Evolutionary conservation across 1,284 basidiomycete genomes (phyloP), one percentile per base, ranked within the genome.

Genomic region (Salmacisia buchloeana): DNA sequence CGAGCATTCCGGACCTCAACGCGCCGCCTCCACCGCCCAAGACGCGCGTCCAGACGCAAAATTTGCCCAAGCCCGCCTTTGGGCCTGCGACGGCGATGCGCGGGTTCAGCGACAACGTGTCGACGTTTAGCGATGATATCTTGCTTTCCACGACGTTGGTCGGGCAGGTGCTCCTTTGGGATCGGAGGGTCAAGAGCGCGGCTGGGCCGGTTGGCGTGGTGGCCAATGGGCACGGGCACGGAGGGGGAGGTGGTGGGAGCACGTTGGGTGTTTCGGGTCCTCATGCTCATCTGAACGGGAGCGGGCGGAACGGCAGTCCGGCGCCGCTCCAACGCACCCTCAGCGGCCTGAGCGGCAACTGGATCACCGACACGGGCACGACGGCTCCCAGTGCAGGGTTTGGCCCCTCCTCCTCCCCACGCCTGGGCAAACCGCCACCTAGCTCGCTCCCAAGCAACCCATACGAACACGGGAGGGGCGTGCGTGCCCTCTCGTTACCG

Each of bases 91-190:
- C 60, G 12, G 60, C 63, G n/a, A 46, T 72, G 23, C 66, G 74
- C 45, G 73, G 76, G 38, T 74, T 69, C 68, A 71, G 80, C 45
- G 66, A 70, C 5, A 72, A 80, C 10, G 63, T 80, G 31, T 62
- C 70, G 61, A 62, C 71, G 45, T 91, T 88, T 80, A 94, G 91
- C 27, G 83, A 88, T 3, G 91, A 97, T 77, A 81, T 96, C 39
- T 80, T 98, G 45, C 85, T 98, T 85, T 93, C 92, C 2, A 88
- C 89, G 29, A 89, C 88, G 7, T 89, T 97, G 68, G 93, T 97
- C 71, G 94, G 96, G 0, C 91, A 96, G 77, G 86, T 96, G 21
- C 86, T 94, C 38, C 80, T 98, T 6, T 94, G 93, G 88, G 94
- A 98, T 77, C 85, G 88, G 69, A 84, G 94, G 64, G 86, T 87